These are phyloP conservation scores for Luffa aegyptiaca DNA, from an alignment of 306 rosid species.

Conservation along the genomic window DNA sequence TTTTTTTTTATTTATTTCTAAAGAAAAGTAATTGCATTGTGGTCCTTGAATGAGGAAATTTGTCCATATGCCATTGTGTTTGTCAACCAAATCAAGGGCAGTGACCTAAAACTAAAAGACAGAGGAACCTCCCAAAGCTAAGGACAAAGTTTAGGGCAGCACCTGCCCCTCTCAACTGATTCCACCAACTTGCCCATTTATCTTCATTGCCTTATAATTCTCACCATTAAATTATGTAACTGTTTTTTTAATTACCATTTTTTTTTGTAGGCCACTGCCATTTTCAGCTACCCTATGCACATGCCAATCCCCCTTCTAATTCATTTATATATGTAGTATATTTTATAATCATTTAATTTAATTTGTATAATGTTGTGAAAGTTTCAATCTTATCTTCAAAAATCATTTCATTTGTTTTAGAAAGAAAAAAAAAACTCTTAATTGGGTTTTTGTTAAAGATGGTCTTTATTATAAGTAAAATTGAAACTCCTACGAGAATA, in stretches of 20 bases:
- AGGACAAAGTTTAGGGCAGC: constrained; percentile 54
- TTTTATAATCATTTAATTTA: too few species aligned
- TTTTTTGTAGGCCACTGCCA: constrained; percentile 28
- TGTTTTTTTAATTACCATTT: constrained; percentile 17
- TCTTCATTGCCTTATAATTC: constrained; percentile 15
- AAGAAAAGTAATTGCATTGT: constrained; percentile 10
- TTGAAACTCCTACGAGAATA: too few species aligned
- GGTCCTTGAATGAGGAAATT: constrained; percentile 46
- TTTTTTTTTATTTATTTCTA: not conserved
- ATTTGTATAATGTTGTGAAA: not conserved
- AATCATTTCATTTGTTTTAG: too few species aligned
- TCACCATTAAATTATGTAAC: constrained; percentile 10
- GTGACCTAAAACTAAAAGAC: constrained; percentile 15
- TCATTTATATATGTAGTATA: not conserved
- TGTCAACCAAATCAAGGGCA: constrained; percentile 32
- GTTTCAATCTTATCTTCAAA: not conserved
- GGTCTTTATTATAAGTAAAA: too few species aligned
- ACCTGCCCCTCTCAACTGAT: constrained; percentile 32
- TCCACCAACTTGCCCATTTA: constrained; percentile 26
- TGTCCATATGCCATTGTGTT: constrained; percentile 42
- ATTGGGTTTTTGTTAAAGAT: too few species aligned
- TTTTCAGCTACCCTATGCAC: not conserved
- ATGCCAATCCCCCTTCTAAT: not conserved
- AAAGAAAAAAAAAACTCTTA: too few species aligned
- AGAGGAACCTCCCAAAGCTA: constrained; percentile 63